phyloP scores from a whole-genome alignment of 352 stramenopile genomes.

The Elongisporangium undulatum region DNA sequence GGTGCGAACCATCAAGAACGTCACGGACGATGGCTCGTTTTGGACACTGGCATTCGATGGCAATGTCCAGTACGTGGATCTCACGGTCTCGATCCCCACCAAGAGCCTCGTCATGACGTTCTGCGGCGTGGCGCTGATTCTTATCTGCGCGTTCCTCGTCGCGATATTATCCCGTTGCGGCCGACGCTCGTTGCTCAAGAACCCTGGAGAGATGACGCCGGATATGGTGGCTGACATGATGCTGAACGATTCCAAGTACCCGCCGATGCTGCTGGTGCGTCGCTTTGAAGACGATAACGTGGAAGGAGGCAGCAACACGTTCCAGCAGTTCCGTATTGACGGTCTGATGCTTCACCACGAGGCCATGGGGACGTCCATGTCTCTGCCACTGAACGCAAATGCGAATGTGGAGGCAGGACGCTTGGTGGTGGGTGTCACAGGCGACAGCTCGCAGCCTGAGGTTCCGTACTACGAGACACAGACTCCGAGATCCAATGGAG shows the following conservation, averaged over 20 bases:
- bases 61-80: neutral
- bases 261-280: neutral
- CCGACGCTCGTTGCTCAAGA: neutral
- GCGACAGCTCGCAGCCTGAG: neutral
- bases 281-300: neutral
- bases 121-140: neutral
- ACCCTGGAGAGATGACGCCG: neutral
- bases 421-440: neutral
- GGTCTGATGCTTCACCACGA: neutral
- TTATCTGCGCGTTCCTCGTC: neutral
- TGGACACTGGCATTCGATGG: neutral
- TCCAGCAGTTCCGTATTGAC: neutral
- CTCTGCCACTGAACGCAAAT: neutral
- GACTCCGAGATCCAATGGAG: too few relatives aligned
- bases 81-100: neutral
- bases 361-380: neutral
- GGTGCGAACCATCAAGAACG: conserved; percentile 10
- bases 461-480: neutral
- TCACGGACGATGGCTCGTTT: neutral
- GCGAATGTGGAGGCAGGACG: neutral
- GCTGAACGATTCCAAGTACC: neutral
- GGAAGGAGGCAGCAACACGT: neutral
- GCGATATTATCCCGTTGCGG: neutral
- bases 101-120: neutral
- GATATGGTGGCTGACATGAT: neutral